Conservation (phyloP, 1,284 basidiomycete species). For the Bjerkandera adusta region DNA sequence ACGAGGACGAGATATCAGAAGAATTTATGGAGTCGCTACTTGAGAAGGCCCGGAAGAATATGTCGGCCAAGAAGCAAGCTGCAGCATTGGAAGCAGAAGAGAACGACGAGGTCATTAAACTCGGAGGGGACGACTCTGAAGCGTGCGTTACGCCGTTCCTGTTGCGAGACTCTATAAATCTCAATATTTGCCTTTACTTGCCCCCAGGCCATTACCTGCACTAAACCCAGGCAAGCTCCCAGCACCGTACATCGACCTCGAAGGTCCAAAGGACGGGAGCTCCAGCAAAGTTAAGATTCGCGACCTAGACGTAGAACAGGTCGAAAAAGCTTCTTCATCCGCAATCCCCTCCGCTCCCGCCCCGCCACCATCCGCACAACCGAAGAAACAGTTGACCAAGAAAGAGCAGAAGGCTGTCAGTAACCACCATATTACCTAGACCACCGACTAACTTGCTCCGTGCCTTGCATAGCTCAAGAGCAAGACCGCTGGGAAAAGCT, state of each 20-base stretch:
- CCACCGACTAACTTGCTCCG: neutral
- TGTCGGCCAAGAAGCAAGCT: constrained; percentile 24
- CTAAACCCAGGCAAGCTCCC: constrained; percentile 65
- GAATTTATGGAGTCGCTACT: constrained; percentile 67
- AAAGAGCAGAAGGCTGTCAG: constrained; percentile 67
- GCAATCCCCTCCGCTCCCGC: constrained; percentile 51
- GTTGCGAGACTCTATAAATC: constrained; percentile 17
- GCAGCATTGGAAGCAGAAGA: constrained; percentile 13
- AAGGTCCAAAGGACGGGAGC: constrained; percentile 39
- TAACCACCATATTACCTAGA: constrained; percentile 11
- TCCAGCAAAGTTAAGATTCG: constrained; percentile 41
- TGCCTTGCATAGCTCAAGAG: constrained; percentile 55
- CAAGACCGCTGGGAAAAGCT: constrained; percentile 78
- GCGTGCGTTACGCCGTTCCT: constrained; percentile 26
- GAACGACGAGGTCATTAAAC: constrained; percentile 34
- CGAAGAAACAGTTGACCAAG: constrained; percentile 63
- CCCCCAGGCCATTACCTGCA: constrained; percentile 57
- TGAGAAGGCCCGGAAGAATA: constrained; percentile 55
- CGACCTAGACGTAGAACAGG: constrained; percentile 59
- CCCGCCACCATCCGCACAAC: constrained; percentile 53
- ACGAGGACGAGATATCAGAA: constrained; percentile 23
- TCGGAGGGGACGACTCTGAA: constrained; percentile 25
- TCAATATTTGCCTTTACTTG: constrained; percentile 15
- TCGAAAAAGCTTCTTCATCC: constrained; percentile 45
- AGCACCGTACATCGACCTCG: constrained; percentile 57